Evolutionary conservation across 495 filamentous ascomycete species (phyloP), one percentile per base, ranked within the genome.

Genomic region (Cairneyella variabilis): DNA sequence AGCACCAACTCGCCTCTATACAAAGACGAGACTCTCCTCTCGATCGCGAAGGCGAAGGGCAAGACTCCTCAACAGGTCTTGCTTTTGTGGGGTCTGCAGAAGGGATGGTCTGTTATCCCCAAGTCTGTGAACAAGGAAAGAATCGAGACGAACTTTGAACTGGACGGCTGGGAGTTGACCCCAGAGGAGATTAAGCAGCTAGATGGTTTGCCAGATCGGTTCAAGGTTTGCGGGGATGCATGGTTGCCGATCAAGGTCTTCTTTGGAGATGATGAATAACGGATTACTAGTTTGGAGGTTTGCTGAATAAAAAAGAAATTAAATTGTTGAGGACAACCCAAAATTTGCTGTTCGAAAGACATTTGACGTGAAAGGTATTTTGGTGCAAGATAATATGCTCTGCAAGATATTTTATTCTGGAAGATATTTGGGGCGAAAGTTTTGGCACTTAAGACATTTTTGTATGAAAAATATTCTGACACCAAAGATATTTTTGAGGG

Each of bases 191-290:
- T 89, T 17, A 68, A 71, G 56, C 73, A 77, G 72, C 70, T 89
- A 22, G 79, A 83, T 53, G 75, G 71, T 62, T 67, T 89, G 50
- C 78, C 76, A 64, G 80, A 84, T 54, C 76, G 86, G 50, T 86
- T 86, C 71, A 89, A 89, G 79, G 83, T 89, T 48, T 89, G 83
- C 55, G 77, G 74, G 18, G 86, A 89, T 60, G 58, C 39, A 45
- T 89, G 85, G 83, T 63, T 90, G 62, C 86, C 85, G 2, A 61
- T 89, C 26, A 87, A 86, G 78, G 86, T 92, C 7, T 93, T 93
- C 78, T 90, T 90, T 68, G 89, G 88, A 9, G 88, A 91, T 67
- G 90, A 90, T 59, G 88, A 91, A 69, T 88, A 79, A 16, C 0
- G 40, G 7, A 12, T 18, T 16, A 16, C 7, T 44, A 23, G 7